Conservation (phyloP, 345 rosid genomes). For the sweet orange (Citrus sinensis) region DNA sequence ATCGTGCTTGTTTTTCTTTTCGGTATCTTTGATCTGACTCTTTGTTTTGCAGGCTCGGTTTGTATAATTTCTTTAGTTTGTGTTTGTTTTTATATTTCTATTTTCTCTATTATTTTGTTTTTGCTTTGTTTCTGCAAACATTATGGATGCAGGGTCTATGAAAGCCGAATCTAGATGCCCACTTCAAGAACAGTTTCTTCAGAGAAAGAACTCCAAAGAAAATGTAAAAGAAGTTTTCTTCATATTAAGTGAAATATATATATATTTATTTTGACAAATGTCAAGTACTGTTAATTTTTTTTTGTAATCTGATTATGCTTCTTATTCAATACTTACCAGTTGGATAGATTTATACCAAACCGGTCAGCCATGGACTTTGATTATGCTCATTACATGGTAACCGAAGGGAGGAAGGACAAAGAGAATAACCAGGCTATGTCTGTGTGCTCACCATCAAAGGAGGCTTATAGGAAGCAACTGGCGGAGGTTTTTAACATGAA, state of each 20-base stretch:
- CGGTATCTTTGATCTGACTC: conserved; percentile 2
- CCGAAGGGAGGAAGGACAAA: conserved; percentile 45
- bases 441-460: conserved; percentile 60
- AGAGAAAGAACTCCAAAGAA: conserved; percentile 40
- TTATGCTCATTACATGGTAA: conserved; percentile 58
- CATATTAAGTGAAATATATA: not conserved
- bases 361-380: conserved; percentile 75
- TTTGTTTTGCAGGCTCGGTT: not conserved
- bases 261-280: not conserved
- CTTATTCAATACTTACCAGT: conserved; percentile 22
- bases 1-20: not conserved
- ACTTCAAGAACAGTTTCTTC: conserved; percentile 42
- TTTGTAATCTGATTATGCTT: not conserved
- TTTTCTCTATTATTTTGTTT: not conserved
- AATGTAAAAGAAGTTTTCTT: conserved; percentile 21
- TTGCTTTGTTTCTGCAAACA: not conserved
- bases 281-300: not conserved
- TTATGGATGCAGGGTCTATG: conserved; percentile 28
- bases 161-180: conserved; percentile 36
- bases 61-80: not conserved
- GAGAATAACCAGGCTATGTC: conserved; percentile 24
- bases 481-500: conserved; percentile 65
- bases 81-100: not conserved
- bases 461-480: conserved; percentile 57
- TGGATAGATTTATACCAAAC: conserved; percentile 76